phyloP scores from a whole-genome alignment of 108 stramenopile species.

The Licmophora abbreviata region DNA sequence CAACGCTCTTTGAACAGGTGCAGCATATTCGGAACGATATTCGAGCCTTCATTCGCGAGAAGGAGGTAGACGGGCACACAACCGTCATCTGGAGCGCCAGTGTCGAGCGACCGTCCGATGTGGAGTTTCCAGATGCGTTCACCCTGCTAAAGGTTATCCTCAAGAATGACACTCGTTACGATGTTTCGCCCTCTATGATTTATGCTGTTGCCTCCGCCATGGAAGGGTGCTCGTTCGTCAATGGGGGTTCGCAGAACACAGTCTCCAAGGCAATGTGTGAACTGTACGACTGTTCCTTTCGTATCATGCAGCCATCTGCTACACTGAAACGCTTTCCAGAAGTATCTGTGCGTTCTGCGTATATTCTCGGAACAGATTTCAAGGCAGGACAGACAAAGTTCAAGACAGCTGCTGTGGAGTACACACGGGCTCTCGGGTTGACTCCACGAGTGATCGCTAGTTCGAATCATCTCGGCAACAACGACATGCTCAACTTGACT shows the following conservation, averaged over 20 bases:
- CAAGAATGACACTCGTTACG: slow-evolving; percentile 25
- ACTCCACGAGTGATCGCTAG: slow-evolving; percentile 73
- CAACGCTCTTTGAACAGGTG: slow-evolving; percentile 30
- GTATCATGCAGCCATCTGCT: slow-evolving; percentile 4
- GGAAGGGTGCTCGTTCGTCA: slow-evolving; percentile 84
- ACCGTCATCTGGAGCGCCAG: slow-evolving; percentile 81
- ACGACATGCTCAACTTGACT: slow-evolving; percentile 85
- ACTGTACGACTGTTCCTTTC: slow-evolving; percentile 42
- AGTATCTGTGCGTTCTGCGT: slow-evolving; percentile 25
- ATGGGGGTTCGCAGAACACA: slow-evolving; percentile 83
- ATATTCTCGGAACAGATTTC: slow-evolving; percentile 77
- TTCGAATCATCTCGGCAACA: slow-evolving; percentile 85
- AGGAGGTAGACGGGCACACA: slow-evolving; percentile 52
- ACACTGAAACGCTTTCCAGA: slow-evolving; percentile 4
- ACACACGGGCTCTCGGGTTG: slow-evolving; percentile 64
- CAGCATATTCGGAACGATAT: slow-evolving; percentile 74
- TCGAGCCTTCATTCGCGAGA: slow-evolving; percentile 42
- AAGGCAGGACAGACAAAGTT: slow-evolving; percentile 87
- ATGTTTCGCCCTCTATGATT: slow-evolving; percentile 70
- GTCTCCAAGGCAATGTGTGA: slow-evolving; percentile 42
- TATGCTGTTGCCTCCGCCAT: slow-evolving; percentile 74
- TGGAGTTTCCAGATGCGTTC: slow-evolving; percentile 35
- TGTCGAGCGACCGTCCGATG: slow-evolving; percentile 45
- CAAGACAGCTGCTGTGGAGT: slow-evolving; percentile 83
- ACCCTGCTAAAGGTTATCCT: slow-evolving; percentile 42